These are phyloP conservation scores for Leccinum barrowsii DNA, from an alignment of 768 basidiomycete genomes.

Conservation along the genomic window DNA sequence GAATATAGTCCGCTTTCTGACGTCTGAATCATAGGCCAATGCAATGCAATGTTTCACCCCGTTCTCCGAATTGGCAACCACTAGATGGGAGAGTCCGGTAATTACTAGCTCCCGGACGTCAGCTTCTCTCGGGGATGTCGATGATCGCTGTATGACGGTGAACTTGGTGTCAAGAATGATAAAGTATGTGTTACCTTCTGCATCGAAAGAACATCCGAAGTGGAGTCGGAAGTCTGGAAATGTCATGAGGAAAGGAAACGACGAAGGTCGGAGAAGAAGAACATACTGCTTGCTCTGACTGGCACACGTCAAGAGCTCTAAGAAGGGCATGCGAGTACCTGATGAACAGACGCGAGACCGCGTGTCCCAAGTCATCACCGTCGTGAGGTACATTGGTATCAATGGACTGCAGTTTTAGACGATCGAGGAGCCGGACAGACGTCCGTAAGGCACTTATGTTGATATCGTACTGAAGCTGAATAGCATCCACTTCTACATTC, in stretches of 20 bases:
- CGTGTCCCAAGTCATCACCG: constrained; percentile 63
- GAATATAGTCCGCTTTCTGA: constrained; percentile 71
- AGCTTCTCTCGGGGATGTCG: constrained; percentile 47
- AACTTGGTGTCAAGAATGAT: neutral
- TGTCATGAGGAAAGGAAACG: constrained; percentile 8
- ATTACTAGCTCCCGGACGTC: constrained; percentile 77
- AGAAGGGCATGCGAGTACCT: constrained; percentile 69
- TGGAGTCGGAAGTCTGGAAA: constrained; percentile 44
- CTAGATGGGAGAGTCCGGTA: constrained; percentile 74
- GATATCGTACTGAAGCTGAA: constrained; percentile 54
- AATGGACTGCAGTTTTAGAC: constrained; percentile 59
- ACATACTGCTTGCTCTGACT: constrained; percentile 44
- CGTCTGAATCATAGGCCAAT: constrained; percentile 71
- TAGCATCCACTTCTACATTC: constrained; percentile 36
- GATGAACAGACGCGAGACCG: constrained; percentile 75
- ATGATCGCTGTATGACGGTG: constrained; percentile 37
- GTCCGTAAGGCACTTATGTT: constrained; percentile 75
- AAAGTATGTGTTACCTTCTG: constrained; percentile 37
- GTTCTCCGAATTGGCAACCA: constrained; percentile 80
- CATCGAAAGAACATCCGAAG: constrained; percentile 46
- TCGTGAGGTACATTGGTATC: constrained; percentile 49
- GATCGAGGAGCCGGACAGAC: constrained; percentile 70
- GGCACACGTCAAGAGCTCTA: constrained; percentile 53
- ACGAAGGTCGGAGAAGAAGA: neutral
- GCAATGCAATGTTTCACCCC: constrained; percentile 86